Base-by-base conservation (phyloP, 2,329 filamentous ascomycete species). In the Ophiostoma perfectum region DNA sequence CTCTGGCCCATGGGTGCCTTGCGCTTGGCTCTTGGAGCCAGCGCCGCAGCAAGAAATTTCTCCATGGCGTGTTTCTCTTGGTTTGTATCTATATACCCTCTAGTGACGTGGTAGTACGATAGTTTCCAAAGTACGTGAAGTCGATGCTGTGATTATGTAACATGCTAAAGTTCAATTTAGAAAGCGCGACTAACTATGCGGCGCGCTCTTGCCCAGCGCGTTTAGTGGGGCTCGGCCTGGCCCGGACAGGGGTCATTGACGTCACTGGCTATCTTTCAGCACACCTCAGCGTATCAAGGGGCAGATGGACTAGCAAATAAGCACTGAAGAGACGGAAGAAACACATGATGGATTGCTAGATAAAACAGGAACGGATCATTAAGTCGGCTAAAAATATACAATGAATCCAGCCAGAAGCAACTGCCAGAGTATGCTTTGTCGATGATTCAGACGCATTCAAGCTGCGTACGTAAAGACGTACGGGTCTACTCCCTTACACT, bases 151-250 rank as follows among this genome's bases (percentile, higher is more conserved):
- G 55, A 16, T 60, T 60, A 60, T 38, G 55, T 60, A 36, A 60
- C 27, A 14, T 6, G 6, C 7, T 27, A 3, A n/a, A 47, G 49
- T 27, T 36, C 49, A 55, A 55, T 55, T 60, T 38, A 60, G 55
- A 60, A 36, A 38, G 16, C 27, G 55, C 55, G 55, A 38, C 27
- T 38, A 27, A 12, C 27, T 18, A 38, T 14, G 11, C 27, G n/a
- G 18, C 52, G 52, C 55, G 27, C 52, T 18, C 4, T 58, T 38
- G 27, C 27, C 27, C 27, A 5, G 7, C 52, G 55, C 55, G 55
- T 39, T 60, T 38, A 60, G 55, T 60, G 55, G 55, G 27, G 55
- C 55, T 60, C 55, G 27, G 18, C 27, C 18, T 60, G 55, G 55
- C 55, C 55, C 55, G 27, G 38, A 6, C 7, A 52, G 11, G 27